phyloP scores from a whole-genome alignment of 2,329 filamentous ascomycete genomes.

The Drechslera avenae region DNA sequence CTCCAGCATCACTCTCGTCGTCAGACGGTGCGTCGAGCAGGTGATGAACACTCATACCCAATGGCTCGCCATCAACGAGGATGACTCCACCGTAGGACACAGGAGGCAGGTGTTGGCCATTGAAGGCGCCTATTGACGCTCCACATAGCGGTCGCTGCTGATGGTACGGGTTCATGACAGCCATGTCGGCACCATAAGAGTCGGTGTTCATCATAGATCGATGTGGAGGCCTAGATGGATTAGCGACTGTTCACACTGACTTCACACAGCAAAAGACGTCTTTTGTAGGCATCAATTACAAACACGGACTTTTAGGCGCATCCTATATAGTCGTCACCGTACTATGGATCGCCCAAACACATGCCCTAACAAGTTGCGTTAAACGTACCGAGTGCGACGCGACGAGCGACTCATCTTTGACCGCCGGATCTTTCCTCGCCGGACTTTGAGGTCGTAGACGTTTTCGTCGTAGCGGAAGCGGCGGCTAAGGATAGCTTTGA shows the following conservation, averaged over 20 bases:
- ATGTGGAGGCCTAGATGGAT: constrained; percentile 35
- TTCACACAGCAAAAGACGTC: neutral
- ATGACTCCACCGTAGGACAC: constrained; percentile 91
- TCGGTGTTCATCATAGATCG: constrained; percentile 49
- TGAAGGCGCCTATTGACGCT: constrained; percentile 90
- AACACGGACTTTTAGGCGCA: too few relatives aligned
- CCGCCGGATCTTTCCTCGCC: constrained; percentile 69
- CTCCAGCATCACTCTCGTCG: constrained; percentile 55
- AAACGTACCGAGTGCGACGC: constrained; percentile 28
- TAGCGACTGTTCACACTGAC: neutral
- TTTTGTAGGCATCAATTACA: too few relatives aligned
- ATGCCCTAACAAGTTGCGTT: neutral
- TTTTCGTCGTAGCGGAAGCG: constrained; percentile 71
- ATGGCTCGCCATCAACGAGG: constrained; percentile 79
- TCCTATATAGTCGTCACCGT: too few relatives aligned
- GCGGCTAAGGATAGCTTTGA: constrained; percentile 72
- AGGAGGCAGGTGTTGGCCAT: constrained; percentile 82
- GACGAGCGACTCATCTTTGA: constrained; percentile 57
- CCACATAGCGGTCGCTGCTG: constrained; percentile 81
- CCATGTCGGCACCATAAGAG: constrained; percentile 44
- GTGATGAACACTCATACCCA: constrained; percentile 96
- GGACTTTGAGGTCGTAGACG: constrained; percentile 72
- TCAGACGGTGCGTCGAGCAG: constrained; percentile 75
- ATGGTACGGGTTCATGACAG: constrained; percentile 71
- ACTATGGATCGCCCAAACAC: too few relatives aligned